A percentile compares a stretch with the other conserved stretches of the same genome.
phyloP scores from a whole-genome alignment of 345 rosid species.

The Aquilaria yunnanensis region DNA sequence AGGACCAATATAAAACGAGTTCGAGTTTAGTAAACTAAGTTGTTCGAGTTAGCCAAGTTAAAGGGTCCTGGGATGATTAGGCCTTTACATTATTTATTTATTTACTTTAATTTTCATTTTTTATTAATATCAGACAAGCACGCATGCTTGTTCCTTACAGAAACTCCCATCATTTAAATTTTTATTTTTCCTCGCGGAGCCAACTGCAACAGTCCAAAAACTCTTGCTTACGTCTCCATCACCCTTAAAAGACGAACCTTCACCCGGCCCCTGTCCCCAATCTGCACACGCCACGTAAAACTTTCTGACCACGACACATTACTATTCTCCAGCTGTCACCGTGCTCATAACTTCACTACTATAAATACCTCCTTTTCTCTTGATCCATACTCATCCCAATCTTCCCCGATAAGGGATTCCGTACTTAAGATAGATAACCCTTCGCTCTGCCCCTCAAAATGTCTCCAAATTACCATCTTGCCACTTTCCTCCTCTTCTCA shows the following conservation, averaged over 20 bases:
- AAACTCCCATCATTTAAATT: too few species aligned
- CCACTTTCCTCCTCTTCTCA: conserved; percentile 24
- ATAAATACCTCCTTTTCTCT: conserved; percentile 11
- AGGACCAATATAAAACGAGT: too few species aligned
- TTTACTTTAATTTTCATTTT: too few species aligned
- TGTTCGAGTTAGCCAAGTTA: too few species aligned
- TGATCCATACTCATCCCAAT: background rate
- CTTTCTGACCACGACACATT: conserved; percentile 16
- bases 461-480: conserved; percentile 32
- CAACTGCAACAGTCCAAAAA: background rate
- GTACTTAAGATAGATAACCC: background rate
- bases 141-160: too few species aligned
- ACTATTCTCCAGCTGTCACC: conserved; percentile 20
- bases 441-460: conserved; percentile 9
- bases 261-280: background rate
- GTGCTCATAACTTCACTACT: background rate
- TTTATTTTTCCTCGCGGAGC: conserved; percentile 8
- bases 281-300: conserved; percentile 12
- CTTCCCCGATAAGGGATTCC: background rate
- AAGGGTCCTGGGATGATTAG: too few species aligned
- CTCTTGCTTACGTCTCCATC: too few species aligned
- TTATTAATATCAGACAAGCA: too few species aligned
- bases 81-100: too few species aligned
- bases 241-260: too few species aligned
- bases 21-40: too few species aligned